A percentile compares a stretch with the other conserved stretches of the same genome.
Evolutionary conservation across 1,139 yeast genomes (phyloP).

Genomic region (Kodamaea arcana): DNA sequence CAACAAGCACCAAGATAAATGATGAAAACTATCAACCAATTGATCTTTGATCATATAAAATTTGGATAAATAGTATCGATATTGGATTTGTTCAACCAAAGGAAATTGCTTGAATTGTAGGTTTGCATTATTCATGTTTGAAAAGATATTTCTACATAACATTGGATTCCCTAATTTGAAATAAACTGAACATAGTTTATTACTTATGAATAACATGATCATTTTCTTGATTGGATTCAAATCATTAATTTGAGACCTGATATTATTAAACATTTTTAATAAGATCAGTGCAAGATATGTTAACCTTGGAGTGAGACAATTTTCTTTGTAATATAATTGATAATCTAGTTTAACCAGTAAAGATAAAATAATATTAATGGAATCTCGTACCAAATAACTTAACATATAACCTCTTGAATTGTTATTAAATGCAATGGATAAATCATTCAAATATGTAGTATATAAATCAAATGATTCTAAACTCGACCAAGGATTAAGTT

Average conservation of each 20-base stretch:
- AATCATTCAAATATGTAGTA: constrained; percentile 47
- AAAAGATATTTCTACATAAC: constrained; percentile 69
- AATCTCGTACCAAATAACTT: constrained; percentile 38
- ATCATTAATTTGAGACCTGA: constrained; percentile 55
- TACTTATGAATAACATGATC: constrained; percentile 54
- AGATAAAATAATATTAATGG: constrained; percentile 44
- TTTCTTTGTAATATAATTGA: constrained; percentile 39
- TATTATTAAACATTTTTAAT: constrained; percentile 58
- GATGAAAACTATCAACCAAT: constrained; percentile 50
- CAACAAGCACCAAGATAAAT: constrained; percentile 59
- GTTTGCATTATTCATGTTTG: constrained; percentile 64
- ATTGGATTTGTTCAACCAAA: constrained; percentile 55
- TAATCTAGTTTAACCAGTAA: constrained; percentile 48
- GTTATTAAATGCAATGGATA: constrained; percentile 59
- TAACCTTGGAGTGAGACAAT: constrained; percentile 43
- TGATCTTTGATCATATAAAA: constrained; percentile 62
- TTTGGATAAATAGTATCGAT: constrained; percentile 64
- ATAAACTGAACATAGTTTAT: constrained; percentile 58
- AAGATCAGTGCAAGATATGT: constrained; percentile 55
- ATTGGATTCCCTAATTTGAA: constrained; percentile 61
- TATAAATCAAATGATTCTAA: constrained; percentile 58
- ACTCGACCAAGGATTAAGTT: constrained; percentile 57
- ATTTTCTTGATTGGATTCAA: constrained; percentile 44
- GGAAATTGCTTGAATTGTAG: constrained; percentile 44
- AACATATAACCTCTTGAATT: constrained; percentile 47